Conservation (phyloP, 1,284 basidiomycete genomes). For the Pseudozyma tsukubaensis region DNA sequence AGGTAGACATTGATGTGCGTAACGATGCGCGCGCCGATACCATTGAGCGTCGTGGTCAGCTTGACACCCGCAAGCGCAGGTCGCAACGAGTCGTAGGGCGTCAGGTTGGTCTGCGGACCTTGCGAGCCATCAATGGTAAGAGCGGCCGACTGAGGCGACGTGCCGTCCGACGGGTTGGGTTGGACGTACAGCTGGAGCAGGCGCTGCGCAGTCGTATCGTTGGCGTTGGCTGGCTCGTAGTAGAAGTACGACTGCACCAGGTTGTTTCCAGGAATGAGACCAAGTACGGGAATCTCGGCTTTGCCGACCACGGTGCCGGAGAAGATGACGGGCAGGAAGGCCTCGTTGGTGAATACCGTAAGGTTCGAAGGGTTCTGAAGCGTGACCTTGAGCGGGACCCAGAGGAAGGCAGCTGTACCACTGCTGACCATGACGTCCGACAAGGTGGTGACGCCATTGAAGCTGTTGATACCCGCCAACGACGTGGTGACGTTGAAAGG, state of each 20-base stretch:
- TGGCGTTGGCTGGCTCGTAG: slow-evolving; percentile 76
- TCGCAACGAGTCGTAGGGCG: slow-evolving; percentile 76
- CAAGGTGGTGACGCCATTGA: slow-evolving; percentile 69
- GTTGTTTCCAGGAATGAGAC: slow-evolving; percentile 76
- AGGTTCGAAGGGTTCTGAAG: slow-evolving; percentile 70
- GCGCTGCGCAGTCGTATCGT: slow-evolving; percentile 75
- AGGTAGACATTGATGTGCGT: slow-evolving; percentile 50
- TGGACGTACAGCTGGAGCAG: slow-evolving; percentile 65
- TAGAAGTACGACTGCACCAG: slow-evolving; percentile 75
- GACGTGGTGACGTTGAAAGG: slow-evolving; percentile 75
- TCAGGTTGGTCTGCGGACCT: slow-evolving; percentile 69
- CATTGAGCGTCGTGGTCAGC: slow-evolving; percentile 73
- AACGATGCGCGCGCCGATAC: slow-evolving; percentile 68
- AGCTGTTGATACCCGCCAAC: slow-evolving; percentile 72
- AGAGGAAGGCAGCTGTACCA: slow-evolving; percentile 45
- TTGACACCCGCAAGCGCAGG: slow-evolving; percentile 75
- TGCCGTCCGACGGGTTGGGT: slow-evolving; percentile 36
- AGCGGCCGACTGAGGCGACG: slow-evolving; percentile 15
- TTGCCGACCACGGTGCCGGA: slow-evolving; percentile 71
- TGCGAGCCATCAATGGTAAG: slow-evolving; percentile 43
- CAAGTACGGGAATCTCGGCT: slow-evolving; percentile 69
- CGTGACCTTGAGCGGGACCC: slow-evolving; percentile 41
- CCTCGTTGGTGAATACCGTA: slow-evolving; percentile 75
- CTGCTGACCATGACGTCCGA: slow-evolving; percentile 67
- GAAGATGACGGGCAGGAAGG: slow-evolving; percentile 76